phyloP scores from a whole-genome alignment of 176 grass and related monocot genomes.

The Elymus sibiricus region DNA sequence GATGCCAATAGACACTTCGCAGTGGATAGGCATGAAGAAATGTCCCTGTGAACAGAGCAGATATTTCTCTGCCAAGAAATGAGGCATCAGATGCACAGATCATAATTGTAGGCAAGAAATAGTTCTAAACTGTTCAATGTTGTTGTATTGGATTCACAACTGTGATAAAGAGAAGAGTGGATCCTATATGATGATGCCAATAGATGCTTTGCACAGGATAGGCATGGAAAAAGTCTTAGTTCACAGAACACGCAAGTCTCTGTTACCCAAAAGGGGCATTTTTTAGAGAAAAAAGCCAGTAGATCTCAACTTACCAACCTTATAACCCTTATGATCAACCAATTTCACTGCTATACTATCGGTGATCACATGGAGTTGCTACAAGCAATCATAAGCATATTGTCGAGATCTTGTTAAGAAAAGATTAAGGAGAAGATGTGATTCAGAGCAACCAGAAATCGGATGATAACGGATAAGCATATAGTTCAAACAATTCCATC shows the following conservation, averaged over 20 bases:
- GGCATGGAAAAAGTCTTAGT: not conserved
- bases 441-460: not conserved
- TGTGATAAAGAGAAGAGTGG: not conserved
- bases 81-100: no score
- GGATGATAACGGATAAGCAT: not conserved
- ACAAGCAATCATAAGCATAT: not conserved
- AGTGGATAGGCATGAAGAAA: no score
- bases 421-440: not conserved
- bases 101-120: no score
- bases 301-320: not conserved
- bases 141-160: conserved; percentile 21
- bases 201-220: not conserved
- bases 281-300: no score
- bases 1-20: no score
- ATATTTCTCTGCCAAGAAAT: no score
- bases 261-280: not conserved
- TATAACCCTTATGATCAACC: not conserved
- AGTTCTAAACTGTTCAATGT: not conserved
- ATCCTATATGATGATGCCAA: not conserved
- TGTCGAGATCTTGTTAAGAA: not conserved
- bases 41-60: no score
- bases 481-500: conserved; percentile 21
- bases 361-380: not conserved
- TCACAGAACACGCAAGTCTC: not conserved
- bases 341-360: not conserved